Evolutionary conservation across 2,329 filamentous ascomycete species (phyloP), one percentile per base, ranked within the genome.

Genomic region (Venturia carpophila): DNA sequence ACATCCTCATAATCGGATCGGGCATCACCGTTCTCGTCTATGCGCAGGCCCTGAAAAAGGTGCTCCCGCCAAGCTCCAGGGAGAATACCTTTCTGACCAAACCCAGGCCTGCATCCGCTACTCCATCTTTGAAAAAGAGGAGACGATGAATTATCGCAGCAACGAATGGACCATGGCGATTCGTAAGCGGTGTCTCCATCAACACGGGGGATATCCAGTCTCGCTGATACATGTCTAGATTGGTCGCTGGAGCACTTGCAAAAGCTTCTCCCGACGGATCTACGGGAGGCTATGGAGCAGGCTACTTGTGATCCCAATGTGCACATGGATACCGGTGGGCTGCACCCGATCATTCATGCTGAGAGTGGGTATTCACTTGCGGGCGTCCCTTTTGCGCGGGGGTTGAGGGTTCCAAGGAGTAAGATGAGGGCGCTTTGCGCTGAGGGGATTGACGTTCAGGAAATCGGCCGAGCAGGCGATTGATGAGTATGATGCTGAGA

Each of bases 91-190:
- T 7, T 13, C 39, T 43, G 39, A 63, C 55, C 19, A n/a, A n/a
- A n/a, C n/a, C 55, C 37, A 65, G 63, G 55, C 55, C 19, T 11
- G 65, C 41, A 79, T 83, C n/a, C 77, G 79, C 0, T 43, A 84
- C 71, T 75, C 71, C 45, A 80, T 87, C 56, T 86, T 82, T 69
- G 84, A 87, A 73, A 82, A 82, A 56, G 82, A 84, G 68, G 66
- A 70, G 5, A 77, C 80, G 43, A 75, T 82, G 52, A 62, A 58
- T 47, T 67, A 69, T 52, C 66, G 77, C 77, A 34, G 81, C 79
- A 39, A 81, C 75, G 84, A 85, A 67, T 88, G 85, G 86, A 86
- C 84, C 2, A 75, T 88, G 65, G 87, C 84, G 0, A 75, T 88
- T 65, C 83, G 87, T 47, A 47, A 47, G 45, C 19, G 17, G 30